phyloP scores from a whole-genome alignment of 2,329 filamentous ascomycete genomes.

The Apiospora pterosperma region DNA sequence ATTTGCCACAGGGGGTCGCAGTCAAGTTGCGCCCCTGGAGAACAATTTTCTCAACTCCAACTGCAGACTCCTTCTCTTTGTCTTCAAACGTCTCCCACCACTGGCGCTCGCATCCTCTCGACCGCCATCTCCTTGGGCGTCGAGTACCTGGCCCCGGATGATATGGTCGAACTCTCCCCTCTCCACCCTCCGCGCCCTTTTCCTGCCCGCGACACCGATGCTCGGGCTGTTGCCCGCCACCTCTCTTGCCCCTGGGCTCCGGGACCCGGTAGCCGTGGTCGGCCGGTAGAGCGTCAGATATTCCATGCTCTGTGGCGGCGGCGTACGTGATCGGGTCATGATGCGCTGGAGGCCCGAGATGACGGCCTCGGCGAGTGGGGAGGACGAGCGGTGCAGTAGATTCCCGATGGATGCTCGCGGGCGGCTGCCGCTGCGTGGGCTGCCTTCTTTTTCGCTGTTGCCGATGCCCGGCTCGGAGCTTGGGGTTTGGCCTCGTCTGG shows the following conservation, averaged over 20 bases:
- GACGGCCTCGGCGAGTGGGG: conserved; percentile 15
- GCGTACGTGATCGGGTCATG: conserved; percentile 12
- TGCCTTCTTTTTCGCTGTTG: neutral
- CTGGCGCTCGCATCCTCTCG: neutral
- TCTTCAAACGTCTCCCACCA: neutral
- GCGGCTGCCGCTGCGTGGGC: neutral
- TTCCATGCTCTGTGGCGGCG: conserved; percentile 22
- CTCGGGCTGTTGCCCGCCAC: conserved; percentile 4
- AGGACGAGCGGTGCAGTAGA: conserved; percentile 9
- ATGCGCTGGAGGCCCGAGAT: conserved; percentile 14
- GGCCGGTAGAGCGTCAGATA: conserved; percentile 19
- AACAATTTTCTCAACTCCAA: neutral
- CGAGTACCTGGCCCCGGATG: neutral
- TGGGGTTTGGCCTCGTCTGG: neutral
- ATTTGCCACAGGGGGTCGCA: neutral
- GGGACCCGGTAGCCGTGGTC: neutral
- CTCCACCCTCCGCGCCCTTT: conserved; percentile 1
- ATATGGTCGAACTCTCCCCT: neutral
- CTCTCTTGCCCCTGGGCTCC: neutral
- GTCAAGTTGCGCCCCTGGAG: neutral
- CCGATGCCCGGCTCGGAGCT: neutral
- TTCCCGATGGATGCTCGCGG: conserved; percentile 3
- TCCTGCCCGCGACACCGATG: conserved; percentile 14
- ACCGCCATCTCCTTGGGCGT: neutral
- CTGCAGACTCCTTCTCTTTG: neutral